Base-by-base conservation (phyloP, 73 alveolate species). In the Breviolum minutum region DNA sequence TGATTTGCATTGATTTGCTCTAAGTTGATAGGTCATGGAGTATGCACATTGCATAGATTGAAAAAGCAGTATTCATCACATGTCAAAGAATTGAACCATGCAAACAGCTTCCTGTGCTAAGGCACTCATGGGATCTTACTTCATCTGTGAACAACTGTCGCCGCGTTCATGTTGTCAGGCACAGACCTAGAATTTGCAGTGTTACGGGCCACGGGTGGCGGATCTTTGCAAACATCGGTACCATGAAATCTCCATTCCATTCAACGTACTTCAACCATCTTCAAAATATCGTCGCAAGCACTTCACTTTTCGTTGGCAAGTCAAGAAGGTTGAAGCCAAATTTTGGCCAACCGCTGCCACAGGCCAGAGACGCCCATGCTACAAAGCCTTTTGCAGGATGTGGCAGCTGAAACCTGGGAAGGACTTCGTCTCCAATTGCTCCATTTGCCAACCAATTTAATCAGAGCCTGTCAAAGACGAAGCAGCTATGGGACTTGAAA, bases 141-240 rank as follows among this genome's bases (percentile, higher is more conserved):
- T 82, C 91, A 5, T 2, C 70, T 40, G 74, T 40, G 11, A 40
- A 30, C 63, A 20, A 73, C 74, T 61, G 74, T 82, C 48, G 74
- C 61, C 70, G 74, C 24, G 91, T 82, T 54, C 91, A 82, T 60
- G 74, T 82, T 19, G 91, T 82, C 74, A 82, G 91, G 91, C 91
- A 48, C 8, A 9, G 86, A 27, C 63, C 10, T 77, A 22, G 77
- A 14, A 40, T 40, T 40, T 40, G 54, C 54, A 40, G 54, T 40
- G 54, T 3, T 40, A 40, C 54, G 5, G 54, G 54, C 54, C 3
- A 40, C 54, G 5, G 54, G 54, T 40, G 54, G 54, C 54, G 54
- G 54, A 40, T 40, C 54, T 40, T 40, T 40, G 54, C 54, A 40
- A 40, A 40, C 54, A 40, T 40, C 54, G 54, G 54, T 40, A 40